These are phyloP conservation scores for Dalbergia cochinchinensis DNA, from an alignment of 306 rosid genomes.

Conservation along the genomic window DNA sequence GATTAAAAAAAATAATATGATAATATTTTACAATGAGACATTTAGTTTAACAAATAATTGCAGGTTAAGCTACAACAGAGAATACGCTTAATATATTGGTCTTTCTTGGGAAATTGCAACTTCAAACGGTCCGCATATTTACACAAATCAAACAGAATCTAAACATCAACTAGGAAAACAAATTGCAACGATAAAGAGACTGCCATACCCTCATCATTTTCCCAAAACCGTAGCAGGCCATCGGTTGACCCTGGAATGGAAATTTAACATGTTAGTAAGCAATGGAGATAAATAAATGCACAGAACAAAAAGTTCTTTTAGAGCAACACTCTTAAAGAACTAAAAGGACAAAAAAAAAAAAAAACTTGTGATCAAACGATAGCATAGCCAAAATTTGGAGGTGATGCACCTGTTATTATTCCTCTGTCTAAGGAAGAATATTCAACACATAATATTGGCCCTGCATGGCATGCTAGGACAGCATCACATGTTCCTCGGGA, in stretches of 20 bases:
- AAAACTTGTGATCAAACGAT: neutral
- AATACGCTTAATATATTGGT: constrained; percentile 6
- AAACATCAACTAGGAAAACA: constrained; percentile 44
- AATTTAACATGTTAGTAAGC: constrained; percentile 46
- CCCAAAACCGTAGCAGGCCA: constrained; percentile 98
- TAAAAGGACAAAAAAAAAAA: neutral
- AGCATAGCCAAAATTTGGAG: constrained; percentile 32
- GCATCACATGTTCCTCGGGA: constrained; percentile 98
- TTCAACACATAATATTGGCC: constrained; percentile 90
- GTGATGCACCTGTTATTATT: constrained; percentile 76
- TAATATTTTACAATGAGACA: constrained; percentile 18
- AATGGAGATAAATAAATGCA: constrained; percentile 37
- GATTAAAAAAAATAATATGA: constrained; percentile 15
- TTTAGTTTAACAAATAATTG: constrained; percentile 35
- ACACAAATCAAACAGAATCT: constrained; percentile 21
- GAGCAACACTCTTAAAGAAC: constrained; percentile 36
- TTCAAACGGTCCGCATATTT: constrained; percentile 13
- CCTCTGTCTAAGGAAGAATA: constrained; percentile 93
- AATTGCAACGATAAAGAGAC: constrained; percentile 28
- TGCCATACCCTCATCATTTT: constrained; percentile 88
- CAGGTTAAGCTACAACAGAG: constrained; percentile 20
- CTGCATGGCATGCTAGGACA: constrained; percentile 98
- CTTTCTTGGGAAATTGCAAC: constrained; percentile 33
- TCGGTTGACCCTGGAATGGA: constrained; percentile 86
- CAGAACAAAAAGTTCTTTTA: constrained; percentile 19